These are phyloP conservation scores for Pseudocercospora vitis DNA, from an alignment of 2,329 filamentous ascomycete species.

Conservation along the genomic window DNA sequence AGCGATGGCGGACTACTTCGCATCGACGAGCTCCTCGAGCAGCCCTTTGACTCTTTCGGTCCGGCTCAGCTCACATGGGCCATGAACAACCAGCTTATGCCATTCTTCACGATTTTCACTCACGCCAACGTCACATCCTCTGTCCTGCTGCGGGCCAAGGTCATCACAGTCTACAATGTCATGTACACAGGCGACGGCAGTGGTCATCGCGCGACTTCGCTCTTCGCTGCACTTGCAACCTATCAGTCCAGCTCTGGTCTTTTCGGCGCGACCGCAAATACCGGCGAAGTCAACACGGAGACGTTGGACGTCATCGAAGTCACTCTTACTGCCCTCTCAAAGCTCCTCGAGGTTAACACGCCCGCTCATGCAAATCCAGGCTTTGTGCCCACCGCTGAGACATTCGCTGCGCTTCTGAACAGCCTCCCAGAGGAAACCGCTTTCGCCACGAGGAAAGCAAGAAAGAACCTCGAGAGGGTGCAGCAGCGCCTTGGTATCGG, in stretches of 20 bases:
- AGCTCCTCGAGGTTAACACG: too few species aligned
- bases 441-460: too few species aligned
- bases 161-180: slow-evolving; percentile 8
- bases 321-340: too few species aligned
- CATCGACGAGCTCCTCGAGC: slow-evolving; percentile 8
- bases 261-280: too few species aligned
- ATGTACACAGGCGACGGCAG: slow-evolving; percentile 9
- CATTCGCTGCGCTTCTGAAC: too few species aligned
- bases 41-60: not conserved
- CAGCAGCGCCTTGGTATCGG: too few species aligned
- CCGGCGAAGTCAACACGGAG: too few species aligned
- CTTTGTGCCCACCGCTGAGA: too few species aligned
- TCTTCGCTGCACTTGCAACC: slow-evolving; percentile 6
- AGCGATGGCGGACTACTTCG: slow-evolving; percentile 10
- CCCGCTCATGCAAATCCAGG: too few species aligned
- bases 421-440: too few species aligned
- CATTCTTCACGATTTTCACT: slow-evolving; percentile 18
- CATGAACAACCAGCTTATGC: slow-evolving; percentile 8
- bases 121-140: slow-evolving; percentile 20
- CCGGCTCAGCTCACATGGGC: not conserved
- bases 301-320: too few species aligned
- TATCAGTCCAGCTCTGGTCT: not conserved
- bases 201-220: slow-evolving; percentile 12
- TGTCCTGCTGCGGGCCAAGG: not conserved
- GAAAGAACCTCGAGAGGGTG: too few species aligned